Evolutionary conservation across 1,139 yeast species (phyloP), one percentile per base, ranked within the genome.

Genomic region (Debaryomyces sp.): DNA sequence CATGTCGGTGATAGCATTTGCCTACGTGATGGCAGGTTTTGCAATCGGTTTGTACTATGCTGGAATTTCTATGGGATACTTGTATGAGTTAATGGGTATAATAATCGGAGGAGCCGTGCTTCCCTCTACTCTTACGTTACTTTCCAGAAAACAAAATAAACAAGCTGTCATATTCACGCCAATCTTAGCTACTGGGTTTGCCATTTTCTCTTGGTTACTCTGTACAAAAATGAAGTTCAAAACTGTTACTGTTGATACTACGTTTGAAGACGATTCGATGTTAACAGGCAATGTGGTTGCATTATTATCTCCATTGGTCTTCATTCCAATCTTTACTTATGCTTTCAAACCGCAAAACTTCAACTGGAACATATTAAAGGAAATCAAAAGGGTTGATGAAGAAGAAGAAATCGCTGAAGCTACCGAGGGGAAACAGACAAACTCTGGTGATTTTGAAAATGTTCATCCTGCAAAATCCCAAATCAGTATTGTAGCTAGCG

Each of bases 281-380:
- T 76, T 89, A 54, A 84, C 88, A 3, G 97, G 97, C 50, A 90
- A 89, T 62, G 82, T 89, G 41, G 90, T 89, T 46, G 94, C 97
- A 0, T 71, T 91, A 52, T 75, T 84, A 47, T 79, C 91, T 1
- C 96, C 97, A n/a, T 60, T 80, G 30, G 66, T 91, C 17, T 74
- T 85, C 50, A 74, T 85, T 47, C 92, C 96, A 12, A 58, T 87
- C 5, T 71, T 91, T 47, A 87, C 95, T 0, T 72, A 76, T 41
- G 67, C 72, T 7, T 82, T 84, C 63, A 83, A 82, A 53, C 85
- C 87, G 13, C 91, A 85, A 56, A 78, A 87, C 62, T 91, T 85
- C 58, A 89, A 91, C 67, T 91, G 89, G 83, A 74, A 77, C 32
- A 65, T 76, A 22, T 75, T 87, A 63, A 80, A 79, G 60, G 63